These are phyloP conservation scores for Endocladia muricata DNA, from an alignment of 31 red algal genomes.

Conservation along the genomic window DNA sequence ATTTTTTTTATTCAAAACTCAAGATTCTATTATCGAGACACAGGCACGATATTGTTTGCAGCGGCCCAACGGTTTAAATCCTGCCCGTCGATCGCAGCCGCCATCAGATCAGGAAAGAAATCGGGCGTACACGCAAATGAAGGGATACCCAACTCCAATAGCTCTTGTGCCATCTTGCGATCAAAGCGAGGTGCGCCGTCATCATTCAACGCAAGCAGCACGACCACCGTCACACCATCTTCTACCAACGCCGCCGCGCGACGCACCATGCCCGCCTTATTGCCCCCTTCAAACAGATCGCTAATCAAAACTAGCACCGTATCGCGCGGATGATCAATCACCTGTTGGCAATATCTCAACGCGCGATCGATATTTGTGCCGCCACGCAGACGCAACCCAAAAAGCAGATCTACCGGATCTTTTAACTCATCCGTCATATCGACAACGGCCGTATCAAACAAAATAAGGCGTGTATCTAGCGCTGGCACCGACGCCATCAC, in stretches of 20 bases:
- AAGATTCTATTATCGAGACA: too few species aligned
- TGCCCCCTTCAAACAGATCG: neutral
- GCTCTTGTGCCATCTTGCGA: neutral
- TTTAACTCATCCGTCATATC: neutral
- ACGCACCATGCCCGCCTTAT: neutral
- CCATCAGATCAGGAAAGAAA: neutral
- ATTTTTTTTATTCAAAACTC: too few species aligned
- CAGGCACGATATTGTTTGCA: too few species aligned
- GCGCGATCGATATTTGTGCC: neutral
- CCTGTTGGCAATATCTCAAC: neutral
- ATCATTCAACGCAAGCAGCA: neutral
- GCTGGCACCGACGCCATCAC: neutral
- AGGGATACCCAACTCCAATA: neutral
- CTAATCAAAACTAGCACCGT: neutral
- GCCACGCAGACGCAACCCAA: neutral
- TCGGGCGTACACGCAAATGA: neutral
- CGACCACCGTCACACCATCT: neutral
- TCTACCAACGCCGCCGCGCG: neutral
- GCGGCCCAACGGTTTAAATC: neutral
- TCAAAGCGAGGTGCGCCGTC: neutral
- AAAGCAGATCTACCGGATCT: neutral
- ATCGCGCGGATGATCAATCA: neutral
- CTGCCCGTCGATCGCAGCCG: neutral
- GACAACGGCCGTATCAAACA: slow-evolving; percentile 1
- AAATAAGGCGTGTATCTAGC: neutral